Evolutionary conservation across 2,329 filamentous ascomycete species (phyloP), one percentile per base, ranked within the genome.

Genomic region (Zymoseptoria brevis): DNA sequence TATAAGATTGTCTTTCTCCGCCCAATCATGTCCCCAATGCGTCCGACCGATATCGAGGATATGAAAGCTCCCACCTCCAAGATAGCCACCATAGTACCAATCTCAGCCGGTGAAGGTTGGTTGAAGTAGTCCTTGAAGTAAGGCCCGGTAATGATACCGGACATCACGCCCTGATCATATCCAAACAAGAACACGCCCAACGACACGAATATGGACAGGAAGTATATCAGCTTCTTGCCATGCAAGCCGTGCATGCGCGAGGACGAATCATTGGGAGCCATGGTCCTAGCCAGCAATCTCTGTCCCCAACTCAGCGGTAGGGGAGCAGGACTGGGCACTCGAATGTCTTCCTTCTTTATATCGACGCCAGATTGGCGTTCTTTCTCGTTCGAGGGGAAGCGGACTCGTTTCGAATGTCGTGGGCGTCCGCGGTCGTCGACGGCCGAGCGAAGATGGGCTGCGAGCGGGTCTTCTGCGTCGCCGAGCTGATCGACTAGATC

Each of bases 31-130:
- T 99, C 94, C 66, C 94, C 94, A 59, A 97, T 84, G 62, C 87
- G 86, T 54, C 94, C 94, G 41, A 97, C 90, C 29, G 87, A 75
- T 9, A 99, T 77, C 1, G 93, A 97, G 19, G 93, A 88, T 68
- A 96, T 87, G 63, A 99, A 88, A 45, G 94, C 94, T 60, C 94
- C 94, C 56, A 97, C 80, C 76, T 96, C 93, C 60, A 99, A 83
- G 68, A 99, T 97, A 66, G 94, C 93, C 59, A 99, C 94, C 87
- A 97, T 97, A 26, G 92, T 97, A 60, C 93, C 94, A 60, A 99
- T 87, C 73, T 96, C 85, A 53, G 91, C 90, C 68, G 84, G 84
- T 22, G 89, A 87, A 19, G 94, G 94, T 68, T 97, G 86, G 69
- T 92, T 81, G 76, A 99, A 97, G 74, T 96, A 96, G 72, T 92